A percentile compares a stretch with the other conserved stretches of the same genome.
Evolutionary conservation across 23 red algal species (phyloP).

Genomic region (Agarophyton chilense): DNA sequence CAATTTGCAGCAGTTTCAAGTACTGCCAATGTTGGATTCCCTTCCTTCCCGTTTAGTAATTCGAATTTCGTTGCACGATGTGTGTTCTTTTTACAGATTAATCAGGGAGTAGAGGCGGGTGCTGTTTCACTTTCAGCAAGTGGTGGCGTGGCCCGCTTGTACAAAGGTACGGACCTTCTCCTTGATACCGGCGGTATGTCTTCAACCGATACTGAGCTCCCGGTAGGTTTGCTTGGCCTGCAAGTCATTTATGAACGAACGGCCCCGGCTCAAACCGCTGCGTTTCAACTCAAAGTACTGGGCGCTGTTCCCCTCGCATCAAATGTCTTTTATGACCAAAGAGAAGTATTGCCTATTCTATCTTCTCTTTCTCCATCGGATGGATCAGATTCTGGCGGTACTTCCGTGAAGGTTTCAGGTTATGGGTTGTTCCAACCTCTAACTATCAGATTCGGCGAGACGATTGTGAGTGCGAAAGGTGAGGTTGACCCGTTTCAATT

Average conservation of each 20-base stretch:
- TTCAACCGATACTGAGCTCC: conserved; percentile 15
- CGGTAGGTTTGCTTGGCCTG: conserved; percentile 49
- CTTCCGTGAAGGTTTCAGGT: conserved; percentile 46
- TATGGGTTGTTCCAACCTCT: conserved; percentile 47
- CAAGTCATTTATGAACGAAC: conserved; percentile 56
- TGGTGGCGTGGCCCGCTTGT: conserved; percentile 44
- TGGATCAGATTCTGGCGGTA: conserved; percentile 30
- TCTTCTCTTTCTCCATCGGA: conserved; percentile 30
- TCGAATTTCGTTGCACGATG: conserved; percentile 41
- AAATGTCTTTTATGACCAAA: conserved; percentile 35
- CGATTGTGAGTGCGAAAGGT: not conserved
- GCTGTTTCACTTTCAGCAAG: not conserved
- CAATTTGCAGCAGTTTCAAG: conserved; percentile 28
- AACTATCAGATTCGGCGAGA: conserved; percentile 34
- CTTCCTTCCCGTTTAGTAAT: conserved; percentile 15
- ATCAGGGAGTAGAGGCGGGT: not conserved
- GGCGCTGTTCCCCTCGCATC: not conserved
- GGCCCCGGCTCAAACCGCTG: not conserved
- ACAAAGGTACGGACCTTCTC: conserved; percentile 57
- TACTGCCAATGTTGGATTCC: conserved; percentile 25
- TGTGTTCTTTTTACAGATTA: conserved; percentile 53
- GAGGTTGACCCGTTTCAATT: not conserved
- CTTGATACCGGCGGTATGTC: conserved; percentile 11
- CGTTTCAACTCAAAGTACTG: conserved; percentile 11
- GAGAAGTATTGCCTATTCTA: conserved; percentile 42